These are phyloP conservation scores for Flaveria trinervia DNA, from an alignment of 129 eudicot genomes.

Conservation along the genomic window DNA sequence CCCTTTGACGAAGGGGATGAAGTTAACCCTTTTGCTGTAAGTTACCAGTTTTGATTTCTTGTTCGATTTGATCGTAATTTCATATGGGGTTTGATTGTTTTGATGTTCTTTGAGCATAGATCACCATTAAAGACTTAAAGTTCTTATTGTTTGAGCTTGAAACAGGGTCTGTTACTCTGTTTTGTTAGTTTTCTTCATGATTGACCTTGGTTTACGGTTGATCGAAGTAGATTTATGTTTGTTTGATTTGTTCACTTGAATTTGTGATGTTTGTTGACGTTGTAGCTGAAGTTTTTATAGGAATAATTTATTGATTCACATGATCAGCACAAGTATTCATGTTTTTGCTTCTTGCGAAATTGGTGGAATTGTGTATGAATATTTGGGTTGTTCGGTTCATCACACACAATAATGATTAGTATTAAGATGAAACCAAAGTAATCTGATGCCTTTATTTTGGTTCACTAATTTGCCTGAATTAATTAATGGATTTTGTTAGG, in stretches of 20 bases:
- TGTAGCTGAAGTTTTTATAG: background rate
- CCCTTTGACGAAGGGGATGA: constrained; percentile 44
- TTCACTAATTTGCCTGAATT: background rate
- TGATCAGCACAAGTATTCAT: background rate
- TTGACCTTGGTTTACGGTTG: background rate
- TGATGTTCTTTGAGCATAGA: background rate
- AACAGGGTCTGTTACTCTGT: background rate
- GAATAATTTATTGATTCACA: background rate
- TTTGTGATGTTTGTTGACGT: background rate
- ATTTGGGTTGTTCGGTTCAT: too few species aligned
- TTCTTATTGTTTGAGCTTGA: background rate
- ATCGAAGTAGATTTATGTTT: background rate
- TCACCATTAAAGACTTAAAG: too few species aligned
- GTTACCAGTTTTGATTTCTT: background rate
- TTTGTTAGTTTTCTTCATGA: background rate
- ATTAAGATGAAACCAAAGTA: background rate
- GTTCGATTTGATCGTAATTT: background rate
- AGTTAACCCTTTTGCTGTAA: constrained; percentile 46
- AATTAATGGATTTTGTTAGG: background rate
- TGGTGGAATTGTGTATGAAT: too few species aligned
- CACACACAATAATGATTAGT: too few species aligned
- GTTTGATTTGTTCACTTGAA: background rate
- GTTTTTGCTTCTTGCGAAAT: background rate
- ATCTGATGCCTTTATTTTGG: background rate
- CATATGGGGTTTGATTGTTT: background rate